A percentile compares a stretch with the other conserved stretches of the same genome.
Evolutionary conservation across 2,329 filamentous ascomycete genomes (phyloP).

Genomic region (Fusarium torulosum): DNA sequence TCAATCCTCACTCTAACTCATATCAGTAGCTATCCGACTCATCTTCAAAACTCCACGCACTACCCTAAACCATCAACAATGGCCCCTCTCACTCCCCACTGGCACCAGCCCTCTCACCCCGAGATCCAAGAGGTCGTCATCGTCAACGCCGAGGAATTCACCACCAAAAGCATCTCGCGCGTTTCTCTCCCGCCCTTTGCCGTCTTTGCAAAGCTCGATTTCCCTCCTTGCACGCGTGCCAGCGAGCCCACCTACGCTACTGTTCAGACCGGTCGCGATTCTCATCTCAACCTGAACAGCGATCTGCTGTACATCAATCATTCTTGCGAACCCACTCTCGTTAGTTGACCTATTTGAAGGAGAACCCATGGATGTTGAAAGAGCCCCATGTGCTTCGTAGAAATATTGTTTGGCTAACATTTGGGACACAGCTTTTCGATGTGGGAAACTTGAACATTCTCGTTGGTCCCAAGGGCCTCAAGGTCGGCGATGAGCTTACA

Average conservation of each 20-base stretch:
- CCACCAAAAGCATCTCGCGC: constrained; percentile 70
- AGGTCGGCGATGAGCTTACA: constrained; percentile 69
- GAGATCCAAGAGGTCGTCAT: constrained; percentile 67
- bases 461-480: constrained; percentile 68
- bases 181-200: constrained; percentile 70
- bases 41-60: constrained; percentile 14
- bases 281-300: constrained; percentile 73
- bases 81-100: constrained; percentile 69
- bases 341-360: constrained; percentile 56
- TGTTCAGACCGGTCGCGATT: constrained; percentile 68
- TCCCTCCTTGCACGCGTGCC: constrained; percentile 71
- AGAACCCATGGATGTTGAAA: constrained; percentile 20
- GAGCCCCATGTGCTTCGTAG: background rate
- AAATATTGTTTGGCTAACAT: constrained; percentile 20
- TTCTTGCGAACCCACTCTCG: constrained; percentile 74
- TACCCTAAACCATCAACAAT: constrained; percentile 51
- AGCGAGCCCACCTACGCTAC: constrained; percentile 71
- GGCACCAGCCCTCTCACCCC: constrained; percentile 72
- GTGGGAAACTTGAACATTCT: constrained; percentile 68
- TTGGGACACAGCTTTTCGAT: constrained; percentile 68
- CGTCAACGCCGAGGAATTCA: constrained; percentile 66
- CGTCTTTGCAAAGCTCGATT: constrained; percentile 74
- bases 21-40: background rate
- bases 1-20: background rate
- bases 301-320: constrained; percentile 77